A percentile compares a stretch with the other conserved stretches of the same genome.
These are phyloP conservation scores for Phaeosphaeriaceae sp. DNA, from an alignment of 2,329 filamentous ascomycete species.

Conservation along the genomic window DNA sequence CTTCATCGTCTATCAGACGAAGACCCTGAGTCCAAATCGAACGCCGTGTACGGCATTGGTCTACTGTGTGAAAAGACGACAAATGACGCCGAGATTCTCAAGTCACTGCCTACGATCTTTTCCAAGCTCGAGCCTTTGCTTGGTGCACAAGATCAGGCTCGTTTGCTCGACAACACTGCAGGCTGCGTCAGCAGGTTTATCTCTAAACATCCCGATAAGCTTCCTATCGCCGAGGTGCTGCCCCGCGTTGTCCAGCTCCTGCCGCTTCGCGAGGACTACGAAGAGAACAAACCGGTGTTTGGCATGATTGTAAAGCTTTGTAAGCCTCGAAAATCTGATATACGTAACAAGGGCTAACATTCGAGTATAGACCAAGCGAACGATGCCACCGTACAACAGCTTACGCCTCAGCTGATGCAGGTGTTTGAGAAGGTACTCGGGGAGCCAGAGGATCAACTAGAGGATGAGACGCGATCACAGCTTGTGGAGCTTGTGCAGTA, in stretches of 20 bases:
- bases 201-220: slow-evolving; percentile 80
- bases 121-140: slow-evolving; percentile 86
- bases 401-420: slow-evolving; percentile 72
- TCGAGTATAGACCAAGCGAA: slow-evolving; percentile 64
- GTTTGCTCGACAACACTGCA: slow-evolving; percentile 89
- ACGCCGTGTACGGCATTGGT: slow-evolving; percentile 90
- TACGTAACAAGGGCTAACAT: slow-evolving; percentile 6
- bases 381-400: slow-evolving; percentile 71
- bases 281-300: slow-evolving; percentile 95
- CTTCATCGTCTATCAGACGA: slow-evolving; percentile 88
- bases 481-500: slow-evolving; percentile 69
- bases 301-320: slow-evolving; percentile 87
- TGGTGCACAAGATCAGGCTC: slow-evolving; percentile 75
- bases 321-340: slow-evolving; percentile 54
- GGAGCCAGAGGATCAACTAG: slow-evolving; percentile 76
- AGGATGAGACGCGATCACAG: slow-evolving; percentile 70
- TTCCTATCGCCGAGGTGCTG: slow-evolving; percentile 81
- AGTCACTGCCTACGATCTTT: slow-evolving; percentile 78
- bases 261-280: slow-evolving; percentile 89
- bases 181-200: slow-evolving; percentile 94
- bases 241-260: slow-evolving; percentile 79
- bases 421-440: slow-evolving; percentile 76
- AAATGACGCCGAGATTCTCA: slow-evolving; percentile 74
- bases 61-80: slow-evolving; percentile 82
- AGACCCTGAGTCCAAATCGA: slow-evolving; percentile 90